phyloP scores from a whole-genome alignment of 208 protist genomes.

The Leishmania tarentolae region DNA sequence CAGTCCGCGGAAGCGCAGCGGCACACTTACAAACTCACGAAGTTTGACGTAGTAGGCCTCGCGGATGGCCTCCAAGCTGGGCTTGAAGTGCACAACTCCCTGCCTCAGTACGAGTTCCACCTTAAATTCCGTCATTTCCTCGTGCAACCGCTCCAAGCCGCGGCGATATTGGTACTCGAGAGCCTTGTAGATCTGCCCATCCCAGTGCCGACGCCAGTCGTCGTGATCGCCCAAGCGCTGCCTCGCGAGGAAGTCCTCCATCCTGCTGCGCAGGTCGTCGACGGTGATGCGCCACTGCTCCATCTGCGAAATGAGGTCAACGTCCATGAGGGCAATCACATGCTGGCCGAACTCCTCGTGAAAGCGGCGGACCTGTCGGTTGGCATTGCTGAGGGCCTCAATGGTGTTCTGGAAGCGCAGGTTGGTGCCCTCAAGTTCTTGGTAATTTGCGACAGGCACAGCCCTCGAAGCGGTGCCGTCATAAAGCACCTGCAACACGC shows the following conservation, averaged over 20 bases:
- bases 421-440: conserved; percentile 84
- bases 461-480: conserved; percentile 38
- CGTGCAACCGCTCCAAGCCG: conserved; percentile 92
- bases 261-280: conserved; percentile 80
- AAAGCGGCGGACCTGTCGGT: conserved; percentile 86
- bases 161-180: conserved; percentile 95
- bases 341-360: conserved; percentile 85
- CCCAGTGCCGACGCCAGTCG: conserved; percentile 94
- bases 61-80: conserved; percentile 93
- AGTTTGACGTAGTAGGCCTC: conserved; percentile 95
- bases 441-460: conserved; percentile 70
- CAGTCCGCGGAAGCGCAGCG: conserved; percentile 92
- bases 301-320: conserved; percentile 91
- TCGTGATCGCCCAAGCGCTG: conserved; percentile 83
- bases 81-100: conserved; percentile 91
- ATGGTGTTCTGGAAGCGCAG: conserved; percentile 86
- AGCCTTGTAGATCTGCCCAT: conserved; percentile 97
- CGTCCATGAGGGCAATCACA: conserved; percentile 82
- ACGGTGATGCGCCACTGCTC: conserved; percentile 93
- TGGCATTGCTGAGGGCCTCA: conserved; percentile 77
- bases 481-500: conserved; percentile 67
- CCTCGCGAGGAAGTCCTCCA: conserved; percentile 82
- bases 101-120: conserved; percentile 95
- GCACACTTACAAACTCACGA: conserved; percentile 94
- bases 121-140: conserved; percentile 93